Conservation (phyloP, 176 grass and related monocot species). For the Eleusine indica region DNA sequence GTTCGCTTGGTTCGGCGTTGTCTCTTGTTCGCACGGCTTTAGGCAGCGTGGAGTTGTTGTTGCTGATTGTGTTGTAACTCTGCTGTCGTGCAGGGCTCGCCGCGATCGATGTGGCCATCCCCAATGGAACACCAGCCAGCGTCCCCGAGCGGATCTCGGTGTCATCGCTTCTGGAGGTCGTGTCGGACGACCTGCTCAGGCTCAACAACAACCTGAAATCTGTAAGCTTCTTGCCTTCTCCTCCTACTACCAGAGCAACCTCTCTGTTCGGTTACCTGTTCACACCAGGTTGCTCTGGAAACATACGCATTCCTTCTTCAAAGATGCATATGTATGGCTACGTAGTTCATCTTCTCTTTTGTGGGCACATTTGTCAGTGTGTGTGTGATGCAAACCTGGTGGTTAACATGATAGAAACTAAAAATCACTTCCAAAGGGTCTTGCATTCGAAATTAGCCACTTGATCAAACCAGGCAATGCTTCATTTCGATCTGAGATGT, state of each 20-base stretch:
- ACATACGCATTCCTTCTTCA: neutral
- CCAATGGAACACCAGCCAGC: neutral
- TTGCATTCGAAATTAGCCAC: no score
- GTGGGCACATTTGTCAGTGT: no score
- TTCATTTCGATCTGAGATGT: no score
- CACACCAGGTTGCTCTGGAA: neutral
- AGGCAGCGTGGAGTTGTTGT: neutral
- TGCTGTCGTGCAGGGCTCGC: constrained; percentile 17
- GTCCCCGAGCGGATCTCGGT: constrained; percentile 32
- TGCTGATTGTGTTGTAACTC: neutral
- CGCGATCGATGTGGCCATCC: constrained; percentile 44
- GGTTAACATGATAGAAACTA: no score
- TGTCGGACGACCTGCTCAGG: constrained; percentile 61
- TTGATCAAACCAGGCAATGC: no score
- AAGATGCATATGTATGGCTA: no score
- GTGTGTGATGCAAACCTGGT: no score
- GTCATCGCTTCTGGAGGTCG: constrained; percentile 64
- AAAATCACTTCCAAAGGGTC: no score
- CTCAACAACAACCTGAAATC: constrained; percentile 79
- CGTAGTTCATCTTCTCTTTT: no score
- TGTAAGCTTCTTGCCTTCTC: constrained; percentile 34
- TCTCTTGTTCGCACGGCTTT: neutral
- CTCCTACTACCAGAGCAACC: neutral
- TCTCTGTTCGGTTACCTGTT: neutral
- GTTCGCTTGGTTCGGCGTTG: constrained; percentile 8